Percentiles rank a stretch among this genome's conserved stretches.
Conservation (phyloP, 2,329 filamentous ascomycete species). For the Botrytis cinerea region DNA sequence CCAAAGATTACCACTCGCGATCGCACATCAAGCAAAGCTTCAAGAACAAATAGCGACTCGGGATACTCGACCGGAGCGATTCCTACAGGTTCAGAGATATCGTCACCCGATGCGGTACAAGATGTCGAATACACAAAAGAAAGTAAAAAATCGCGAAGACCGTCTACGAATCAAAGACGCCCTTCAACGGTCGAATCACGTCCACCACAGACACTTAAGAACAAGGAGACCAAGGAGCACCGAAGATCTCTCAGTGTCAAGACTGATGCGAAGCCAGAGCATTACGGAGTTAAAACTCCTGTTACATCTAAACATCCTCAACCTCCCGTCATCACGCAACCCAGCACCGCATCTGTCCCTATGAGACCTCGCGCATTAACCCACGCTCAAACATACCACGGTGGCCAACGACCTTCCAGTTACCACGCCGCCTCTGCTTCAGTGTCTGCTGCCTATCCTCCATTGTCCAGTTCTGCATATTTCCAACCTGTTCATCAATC, state of each 20-base stretch:
- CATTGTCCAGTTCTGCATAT: conserved; percentile 20
- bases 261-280: conserved; percentile 18
- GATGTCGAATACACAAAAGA: conserved; percentile 13
- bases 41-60: conserved; percentile 24
- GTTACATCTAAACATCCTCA: conserved; percentile 2
- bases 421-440: conserved; percentile 15
- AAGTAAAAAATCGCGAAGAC: conserved; percentile 17
- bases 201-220: conserved; percentile 11
- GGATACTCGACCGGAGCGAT: conserved; percentile 24
- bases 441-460: conserved; percentile 15
- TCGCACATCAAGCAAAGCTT: conserved; percentile 21
- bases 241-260: conserved; percentile 19
- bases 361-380: conserved; percentile 16
- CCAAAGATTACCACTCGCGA: conserved; percentile 18
- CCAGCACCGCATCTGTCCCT: conserved; percentile 9
- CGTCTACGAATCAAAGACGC: conserved; percentile 3
- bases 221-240: conserved; percentile 18
- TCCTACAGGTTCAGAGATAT: conserved; percentile 18
- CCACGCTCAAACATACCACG: conserved; percentile 19
- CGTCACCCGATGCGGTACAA: conserved; percentile 14
- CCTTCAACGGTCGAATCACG: conserved; percentile 16
- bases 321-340: conserved; percentile 19
- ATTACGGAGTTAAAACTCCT: conserved; percentile 17
- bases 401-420: conserved; percentile 14
- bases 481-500: conserved; percentile 13